A percentile compares a stretch with the other conserved stretches of the same genome.
phyloP scores from a whole-genome alignment of 2,329 filamentous ascomycete species.

The Alternaria gansuensis region DNA sequence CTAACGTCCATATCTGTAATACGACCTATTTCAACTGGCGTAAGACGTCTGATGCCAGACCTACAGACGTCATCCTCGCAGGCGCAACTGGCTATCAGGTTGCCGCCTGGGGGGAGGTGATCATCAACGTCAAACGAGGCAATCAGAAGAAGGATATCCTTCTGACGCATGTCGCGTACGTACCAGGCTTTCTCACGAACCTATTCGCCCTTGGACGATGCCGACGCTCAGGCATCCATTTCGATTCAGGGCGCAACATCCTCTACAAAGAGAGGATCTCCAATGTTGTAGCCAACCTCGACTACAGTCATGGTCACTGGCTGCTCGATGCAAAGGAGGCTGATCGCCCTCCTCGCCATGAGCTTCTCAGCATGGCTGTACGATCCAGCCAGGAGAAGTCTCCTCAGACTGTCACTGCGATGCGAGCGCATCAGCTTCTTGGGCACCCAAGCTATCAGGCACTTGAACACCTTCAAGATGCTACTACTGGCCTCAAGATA shows the following conservation, averaged over 20 bases:
- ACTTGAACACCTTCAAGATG: constrained; percentile 3
- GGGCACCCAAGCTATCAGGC: constrained; percentile 2
- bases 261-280: constrained; percentile 4
- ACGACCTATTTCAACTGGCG: not conserved
- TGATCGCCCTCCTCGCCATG: not conserved
- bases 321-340: constrained; percentile 1
- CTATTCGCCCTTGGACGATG: constrained; percentile 11
- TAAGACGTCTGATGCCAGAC: not conserved
- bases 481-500: not conserved
- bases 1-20: constrained; percentile 6
- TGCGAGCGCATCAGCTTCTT: not conserved
- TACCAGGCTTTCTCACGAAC: constrained; percentile 10
- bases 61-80: not conserved
- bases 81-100: not conserved
- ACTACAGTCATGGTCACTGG: constrained; percentile 9
- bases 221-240: constrained; percentile 4
- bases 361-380: constrained; percentile 6
- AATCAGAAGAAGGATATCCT: not conserved
- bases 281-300: not conserved
- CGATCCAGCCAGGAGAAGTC: constrained; percentile 1
- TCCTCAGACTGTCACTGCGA: constrained; percentile 3
- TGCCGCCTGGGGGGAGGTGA: constrained; percentile 3
- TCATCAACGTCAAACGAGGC: constrained; percentile 1
- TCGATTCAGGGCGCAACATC: constrained; percentile 7
- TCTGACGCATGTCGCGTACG: constrained; percentile 5